Evolutionary conservation across 345 rosid genomes (phyloP).

Genomic region (Durio zibethinus): DNA sequence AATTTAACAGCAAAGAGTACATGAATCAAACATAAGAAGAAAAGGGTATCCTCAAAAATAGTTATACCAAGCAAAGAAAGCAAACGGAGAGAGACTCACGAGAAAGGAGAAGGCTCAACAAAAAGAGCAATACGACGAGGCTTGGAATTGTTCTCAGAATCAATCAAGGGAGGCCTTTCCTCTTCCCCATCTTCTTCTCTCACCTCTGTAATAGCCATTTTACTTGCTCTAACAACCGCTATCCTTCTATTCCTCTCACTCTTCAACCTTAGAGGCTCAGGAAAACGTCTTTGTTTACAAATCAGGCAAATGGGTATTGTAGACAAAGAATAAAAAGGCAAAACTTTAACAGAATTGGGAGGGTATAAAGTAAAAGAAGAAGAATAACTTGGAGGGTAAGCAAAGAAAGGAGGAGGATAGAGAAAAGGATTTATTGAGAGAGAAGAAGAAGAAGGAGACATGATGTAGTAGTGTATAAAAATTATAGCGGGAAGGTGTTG

Average conservation of each 20-base stretch:
- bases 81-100: constrained; percentile 49
- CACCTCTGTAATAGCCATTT: constrained; percentile 54
- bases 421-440: constrained; percentile 53
- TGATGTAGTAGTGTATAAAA: constrained; percentile 13
- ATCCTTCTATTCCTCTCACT: constrained; percentile 12
- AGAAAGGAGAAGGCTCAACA: constrained; percentile 96
- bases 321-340: constrained; percentile 17
- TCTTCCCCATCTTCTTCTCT: constrained; percentile 42
- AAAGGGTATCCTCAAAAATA: background rate
- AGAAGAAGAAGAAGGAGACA: constrained; percentile 39
- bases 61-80: background rate
- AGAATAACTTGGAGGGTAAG: constrained; percentile 15
- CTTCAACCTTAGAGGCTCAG: background rate
- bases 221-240: constrained; percentile 28
- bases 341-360: constrained; percentile 21
- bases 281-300: constrained; percentile 11
- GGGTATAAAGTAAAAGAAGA: constrained; percentile 22
- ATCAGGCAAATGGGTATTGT: constrained; percentile 34
- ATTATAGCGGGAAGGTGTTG: constrained; percentile 5
- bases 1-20: background rate
- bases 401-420: constrained; percentile 28
- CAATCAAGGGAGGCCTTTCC: constrained; percentile 49
- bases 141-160: constrained; percentile 44
- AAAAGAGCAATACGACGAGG: constrained; percentile 93
- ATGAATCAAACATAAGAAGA: background rate